phyloP scores from a whole-genome alignment of 2,329 filamentous ascomycete genomes.

The Aulographum hederae region DNA sequence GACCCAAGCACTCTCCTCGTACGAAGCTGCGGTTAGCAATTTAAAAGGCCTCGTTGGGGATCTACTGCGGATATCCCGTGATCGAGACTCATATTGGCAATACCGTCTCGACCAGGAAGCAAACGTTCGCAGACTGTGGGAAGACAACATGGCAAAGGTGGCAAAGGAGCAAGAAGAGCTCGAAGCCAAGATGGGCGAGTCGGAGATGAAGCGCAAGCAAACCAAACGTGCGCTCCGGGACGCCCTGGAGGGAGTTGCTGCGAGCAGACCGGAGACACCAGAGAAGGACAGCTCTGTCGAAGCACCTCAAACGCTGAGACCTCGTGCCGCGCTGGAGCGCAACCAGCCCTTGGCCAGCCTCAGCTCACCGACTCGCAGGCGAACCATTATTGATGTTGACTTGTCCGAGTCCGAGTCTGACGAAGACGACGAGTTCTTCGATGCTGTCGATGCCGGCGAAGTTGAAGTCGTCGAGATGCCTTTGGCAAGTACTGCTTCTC shows the following conservation, averaged over 20 bases:
- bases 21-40: conserved; percentile 78
- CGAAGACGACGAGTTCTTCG: conserved; percentile 87
- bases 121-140: conserved; percentile 89
- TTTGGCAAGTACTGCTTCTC: conserved; percentile 19
- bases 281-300: conserved; percentile 2
- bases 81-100: conserved; percentile 94
- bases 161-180: conserved; percentile 85
- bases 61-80: conserved; percentile 76
- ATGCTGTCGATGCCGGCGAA: conserved; percentile 84
- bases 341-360: conserved; percentile 9
- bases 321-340: not conserved
- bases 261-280: conserved; percentile 5
- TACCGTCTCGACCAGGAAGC: conserved; percentile 81
- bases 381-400: conserved; percentile 47
- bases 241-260: conserved; percentile 42
- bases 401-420: conserved; percentile 61
- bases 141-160: conserved; percentile 97
- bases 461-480: conserved; percentile 63
- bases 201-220: conserved; percentile 73
- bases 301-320: not conserved
- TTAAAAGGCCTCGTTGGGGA: conserved; percentile 72
- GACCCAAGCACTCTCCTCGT: conserved; percentile 61
- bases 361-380: conserved; percentile 26
- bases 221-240: conserved; percentile 83
- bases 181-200: conserved; percentile 71